Percentiles rank a stretch among this genome's conserved stretches.
Evolutionary conservation across 2,329 filamentous ascomycete species (phyloP).

Genomic region (Trichoderma koningii): DNA sequence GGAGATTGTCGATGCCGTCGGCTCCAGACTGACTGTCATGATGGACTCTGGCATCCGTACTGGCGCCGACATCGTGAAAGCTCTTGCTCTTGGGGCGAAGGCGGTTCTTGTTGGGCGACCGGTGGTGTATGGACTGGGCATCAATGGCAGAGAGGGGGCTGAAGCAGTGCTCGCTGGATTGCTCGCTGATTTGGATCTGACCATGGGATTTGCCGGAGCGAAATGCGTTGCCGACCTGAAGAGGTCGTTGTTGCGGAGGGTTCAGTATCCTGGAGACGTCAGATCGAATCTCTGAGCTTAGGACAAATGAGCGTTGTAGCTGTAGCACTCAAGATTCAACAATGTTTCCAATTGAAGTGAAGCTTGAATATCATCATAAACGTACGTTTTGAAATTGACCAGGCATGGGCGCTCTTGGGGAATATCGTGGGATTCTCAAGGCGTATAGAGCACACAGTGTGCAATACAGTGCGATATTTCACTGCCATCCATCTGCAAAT

Average conservation of each 20-base stretch:
- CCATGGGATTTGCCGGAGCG: slow-evolving; percentile 57
- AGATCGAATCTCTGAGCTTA: slow-evolving; percentile 37
- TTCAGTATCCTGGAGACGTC: slow-evolving; percentile 40
- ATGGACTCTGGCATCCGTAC: slow-evolving; percentile 48
- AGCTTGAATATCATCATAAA: background rate
- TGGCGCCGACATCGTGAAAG: slow-evolving; percentile 46
- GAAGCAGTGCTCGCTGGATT: slow-evolving; percentile 52
- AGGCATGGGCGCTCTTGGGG: no score
- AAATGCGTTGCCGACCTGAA: slow-evolving; percentile 44
- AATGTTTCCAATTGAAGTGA: background rate
- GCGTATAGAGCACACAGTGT: background rate
- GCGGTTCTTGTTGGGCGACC: slow-evolving; percentile 50
- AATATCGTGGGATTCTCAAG: no score
- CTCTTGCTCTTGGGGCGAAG: slow-evolving; percentile 45
- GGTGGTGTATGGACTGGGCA: slow-evolving; percentile 41
- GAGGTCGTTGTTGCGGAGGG: slow-evolving; percentile 39
- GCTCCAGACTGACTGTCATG: slow-evolving; percentile 59
- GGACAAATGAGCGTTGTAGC: no score
- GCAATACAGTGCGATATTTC: background rate
- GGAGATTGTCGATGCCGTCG: slow-evolving; percentile 55
- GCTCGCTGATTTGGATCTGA: slow-evolving; percentile 50
- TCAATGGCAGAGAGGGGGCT: slow-evolving; percentile 52
- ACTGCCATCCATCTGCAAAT: background rate
- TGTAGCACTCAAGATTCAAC: no score
- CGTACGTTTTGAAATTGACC: no score